Percentiles rank a stretch among this genome's conserved stretches.
phyloP scores from a whole-genome alignment of 352 stramenopile genomes.

The Globisporangium camurandrum region DNA sequence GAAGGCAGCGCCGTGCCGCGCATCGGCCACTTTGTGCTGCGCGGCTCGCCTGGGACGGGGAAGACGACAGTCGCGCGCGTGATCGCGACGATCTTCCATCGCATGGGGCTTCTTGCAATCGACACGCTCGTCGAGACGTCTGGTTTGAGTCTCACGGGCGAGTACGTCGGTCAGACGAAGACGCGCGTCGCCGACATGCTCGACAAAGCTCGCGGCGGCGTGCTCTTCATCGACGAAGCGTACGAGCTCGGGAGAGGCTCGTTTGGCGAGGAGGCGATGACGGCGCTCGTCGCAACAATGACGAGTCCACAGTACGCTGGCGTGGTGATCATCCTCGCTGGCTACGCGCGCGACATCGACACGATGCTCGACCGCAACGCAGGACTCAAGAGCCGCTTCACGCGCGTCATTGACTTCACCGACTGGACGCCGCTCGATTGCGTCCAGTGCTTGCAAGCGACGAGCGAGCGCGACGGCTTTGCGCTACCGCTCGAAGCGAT shows the following conservation, averaged over 20 bases:
- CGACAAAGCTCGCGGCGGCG: slow-evolving; percentile 80
- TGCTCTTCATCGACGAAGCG: slow-evolving; percentile 93
- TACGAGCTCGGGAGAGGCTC: slow-evolving; percentile 84
- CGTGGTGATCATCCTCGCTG: slow-evolving; percentile 88
- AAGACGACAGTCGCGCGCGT: slow-evolving; percentile 89
- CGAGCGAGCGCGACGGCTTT: slow-evolving; percentile 34
- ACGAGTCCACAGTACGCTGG: slow-evolving; percentile 74
- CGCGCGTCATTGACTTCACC: slow-evolving; percentile 81
- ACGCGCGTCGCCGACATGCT: slow-evolving; percentile 85
- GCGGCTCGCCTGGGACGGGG: slow-evolving; percentile 79
- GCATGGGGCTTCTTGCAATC: slow-evolving; percentile 86
- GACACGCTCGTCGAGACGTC: slow-evolving; percentile 90
- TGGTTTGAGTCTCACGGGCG: slow-evolving; percentile 80
- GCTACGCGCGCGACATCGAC: slow-evolving; percentile 86
- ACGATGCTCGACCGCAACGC: slow-evolving; percentile 86
- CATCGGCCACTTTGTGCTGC: slow-evolving; percentile 84
- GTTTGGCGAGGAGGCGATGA: slow-evolving; percentile 86
- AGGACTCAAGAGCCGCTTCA: slow-evolving; percentile 89
- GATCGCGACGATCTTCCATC: slow-evolving; percentile 91
- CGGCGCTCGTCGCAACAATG: slow-evolving; percentile 86
- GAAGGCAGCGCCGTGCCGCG: slow-evolving; percentile 51
- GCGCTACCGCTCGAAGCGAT: slow-evolving; percentile 21
- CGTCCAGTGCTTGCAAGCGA: slow-evolving; percentile 46
- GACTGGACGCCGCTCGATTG: slow-evolving; percentile 85
- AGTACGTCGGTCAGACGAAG: slow-evolving; percentile 87